Evolutionary conservation across 345 rosid species (phyloP), one percentile per base, ranked within the genome.

Genomic region (Leavenworthia alabamica): DNA sequence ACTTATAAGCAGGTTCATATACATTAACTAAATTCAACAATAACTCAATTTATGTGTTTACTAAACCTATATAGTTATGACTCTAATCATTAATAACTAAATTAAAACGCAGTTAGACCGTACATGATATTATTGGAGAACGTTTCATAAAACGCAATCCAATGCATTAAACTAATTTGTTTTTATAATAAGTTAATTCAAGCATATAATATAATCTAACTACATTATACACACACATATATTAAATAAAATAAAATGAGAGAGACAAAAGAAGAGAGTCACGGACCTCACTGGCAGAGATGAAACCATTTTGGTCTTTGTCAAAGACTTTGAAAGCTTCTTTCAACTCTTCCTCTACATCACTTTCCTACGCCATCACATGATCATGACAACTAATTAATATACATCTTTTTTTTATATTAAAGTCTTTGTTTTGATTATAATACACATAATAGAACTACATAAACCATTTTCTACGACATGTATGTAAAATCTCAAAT

Each of bases 281-380:
- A 8, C 43, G 41, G 26, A 84, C 90, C 90, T 85, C 88, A 44
- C 40, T 12, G 36, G 91, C 83, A 24, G 88, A 82, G 28, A 85
- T 81, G 45, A 54, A 81, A 46, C 91, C 91, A 71, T 85, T 83
- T 72, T 79, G 77, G 68, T 85, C 88, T 54, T 79, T 82, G 76
- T 82, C 86, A 74, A 85, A 82, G 45, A 85, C 82, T 71, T 69
- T 77, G 78, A 85, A 85, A 28, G 85, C 86, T 64, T 82, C 88
- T 71, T 67, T 79, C 27, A 82, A 32, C 37, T 81, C 88, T 10
- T 79, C 84, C 22, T 78, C 80, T 4, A 66, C 78, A 69, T 85
- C 88, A 59, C 46, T 54, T 58, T 82, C 91, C 91, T 84, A 64
- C 2, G 55, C 15, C 48, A 61, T 35, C 65, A 47, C 19, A 52